Evolutionary conservation across 768 basidiomycete species (phyloP).

Genomic region (Macrolepiota dolichaula): DNA sequence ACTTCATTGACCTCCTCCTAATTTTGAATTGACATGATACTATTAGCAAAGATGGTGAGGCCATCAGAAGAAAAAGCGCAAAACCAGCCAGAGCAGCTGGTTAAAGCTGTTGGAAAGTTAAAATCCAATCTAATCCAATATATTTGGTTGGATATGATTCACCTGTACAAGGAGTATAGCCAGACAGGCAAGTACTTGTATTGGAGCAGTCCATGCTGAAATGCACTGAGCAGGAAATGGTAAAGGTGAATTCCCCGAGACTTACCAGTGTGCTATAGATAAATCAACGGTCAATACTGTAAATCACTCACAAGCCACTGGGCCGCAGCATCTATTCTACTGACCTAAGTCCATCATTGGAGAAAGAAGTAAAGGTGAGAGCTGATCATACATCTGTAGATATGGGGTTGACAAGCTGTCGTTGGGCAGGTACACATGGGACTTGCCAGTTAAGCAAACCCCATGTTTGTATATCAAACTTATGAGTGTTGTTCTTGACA

Average conservation of each 20-base stretch:
- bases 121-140: neutral
- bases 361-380: neutral
- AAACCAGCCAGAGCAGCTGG: conserved; percentile 72
- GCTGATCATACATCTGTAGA: conserved; percentile 55
- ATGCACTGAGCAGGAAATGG: neutral
- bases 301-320: conserved; percentile 65
- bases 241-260: conserved; percentile 6
- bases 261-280: conserved; percentile 37
- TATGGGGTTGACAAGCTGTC: conserved; percentile 58
- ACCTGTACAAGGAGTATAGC: conserved; percentile 60
- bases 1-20: conserved; percentile 52
- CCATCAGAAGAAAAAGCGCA: conserved; percentile 57
- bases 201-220: conserved; percentile 63
- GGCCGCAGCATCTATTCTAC: conserved; percentile 55
- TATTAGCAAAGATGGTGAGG: conserved; percentile 59
- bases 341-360: conserved; percentile 32
- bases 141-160: too few species aligned
- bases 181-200: conserved; percentile 58
- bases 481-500: conserved; percentile 64
- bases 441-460: conserved; percentile 61
- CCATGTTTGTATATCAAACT: conserved; percentile 69
- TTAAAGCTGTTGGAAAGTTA: conserved; percentile 42
- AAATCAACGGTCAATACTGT: neutral
- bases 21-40: conserved; percentile 57
- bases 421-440: conserved; percentile 61